Evolutionary conservation across 2,329 filamentous ascomycete genomes (phyloP).

Genomic region (Talaromyces sp.): DNA sequence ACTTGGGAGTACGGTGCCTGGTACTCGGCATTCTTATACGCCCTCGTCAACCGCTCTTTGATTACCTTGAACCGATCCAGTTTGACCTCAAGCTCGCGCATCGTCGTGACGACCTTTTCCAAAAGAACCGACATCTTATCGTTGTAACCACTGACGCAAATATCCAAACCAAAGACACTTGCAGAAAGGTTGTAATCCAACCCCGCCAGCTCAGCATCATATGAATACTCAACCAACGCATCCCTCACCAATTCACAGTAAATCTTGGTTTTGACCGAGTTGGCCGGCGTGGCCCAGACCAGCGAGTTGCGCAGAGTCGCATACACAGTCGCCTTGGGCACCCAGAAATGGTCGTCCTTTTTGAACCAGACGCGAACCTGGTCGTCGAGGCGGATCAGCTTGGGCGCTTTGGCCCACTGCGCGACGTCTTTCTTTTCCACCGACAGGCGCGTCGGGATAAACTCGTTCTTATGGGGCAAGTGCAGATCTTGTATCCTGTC

Average conservation of each 20-base stretch:
- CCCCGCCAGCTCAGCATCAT: constrained; percentile 90
- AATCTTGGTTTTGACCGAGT: constrained; percentile 68
- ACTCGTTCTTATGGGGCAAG: constrained; percentile 88
- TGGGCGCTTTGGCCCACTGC: constrained; percentile 66
- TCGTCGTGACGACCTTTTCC: constrained; percentile 78
- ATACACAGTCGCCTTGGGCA: constrained; percentile 84
- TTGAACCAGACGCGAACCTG: constrained; percentile 88
- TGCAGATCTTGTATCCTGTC: constrained; percentile 67
- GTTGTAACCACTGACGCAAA: constrained; percentile 86
- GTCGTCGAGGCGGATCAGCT: constrained; percentile 77
- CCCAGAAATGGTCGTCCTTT: constrained; percentile 98
- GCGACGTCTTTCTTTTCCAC: constrained; percentile 91
- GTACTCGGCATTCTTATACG: constrained; percentile 79
- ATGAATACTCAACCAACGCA: constrained; percentile 85
- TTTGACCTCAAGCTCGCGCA: constrained; percentile 76
- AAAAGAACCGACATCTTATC: constrained; percentile 89
- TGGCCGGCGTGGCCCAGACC: constrained; percentile 71
- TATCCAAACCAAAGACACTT: constrained; percentile 65
- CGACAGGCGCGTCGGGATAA: constrained; percentile 86
- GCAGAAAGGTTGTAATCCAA: constrained; percentile 74
- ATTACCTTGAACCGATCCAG: constrained; percentile 87
- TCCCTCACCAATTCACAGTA: constrained; percentile 85
- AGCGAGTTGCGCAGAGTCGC: constrained; percentile 75
- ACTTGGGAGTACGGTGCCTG: constrained; percentile 87
- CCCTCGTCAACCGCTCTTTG: constrained; percentile 73